phyloP scores from a whole-genome alignment of 164 flowering plant genomes.

The Echeveria elegans region DNA sequence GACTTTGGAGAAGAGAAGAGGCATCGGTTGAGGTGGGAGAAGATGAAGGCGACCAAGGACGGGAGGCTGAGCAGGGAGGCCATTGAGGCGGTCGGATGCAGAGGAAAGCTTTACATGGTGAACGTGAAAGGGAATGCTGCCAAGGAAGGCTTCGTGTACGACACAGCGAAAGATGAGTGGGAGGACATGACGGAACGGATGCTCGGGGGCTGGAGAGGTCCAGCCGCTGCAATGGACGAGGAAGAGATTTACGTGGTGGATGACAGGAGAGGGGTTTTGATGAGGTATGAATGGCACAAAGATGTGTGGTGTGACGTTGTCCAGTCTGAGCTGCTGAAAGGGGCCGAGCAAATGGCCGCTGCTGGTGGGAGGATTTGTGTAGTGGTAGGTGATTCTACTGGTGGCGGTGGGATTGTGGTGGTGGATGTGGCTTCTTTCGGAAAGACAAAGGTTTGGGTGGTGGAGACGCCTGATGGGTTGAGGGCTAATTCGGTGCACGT shows the following conservation, averaged over 20 bases:
- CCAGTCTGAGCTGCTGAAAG: conserved; percentile 29
- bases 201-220: conserved; percentile 73
- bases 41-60: conserved; percentile 26
- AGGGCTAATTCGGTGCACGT: conserved; percentile 47
- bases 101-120: conserved; percentile 68
- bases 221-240: conserved; percentile 65
- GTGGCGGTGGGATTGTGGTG: conserved; percentile 36
- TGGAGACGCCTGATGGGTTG: conserved; percentile 39
- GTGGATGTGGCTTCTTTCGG: conserved; percentile 64
- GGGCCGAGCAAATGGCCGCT: conserved; percentile 53
- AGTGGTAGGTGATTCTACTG: too few relatives aligned
- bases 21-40: conserved; percentile 31
- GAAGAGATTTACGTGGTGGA: conserved; percentile 48
- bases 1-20: not conserved
- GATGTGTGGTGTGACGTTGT: conserved; percentile 48
- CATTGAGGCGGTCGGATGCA: conserved; percentile 66
- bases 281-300: conserved; percentile 26
- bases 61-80: conserved; percentile 65
- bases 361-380: conserved; percentile 55
- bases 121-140: conserved; percentile 51
- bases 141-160: conserved; percentile 52
- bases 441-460: conserved; percentile 38
- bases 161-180: conserved; percentile 41
- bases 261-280: conserved; percentile 39
- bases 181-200: conserved; percentile 64